Evolutionary conservation across 768 basidiomycete species (phyloP).

Genomic region (Dioszegia aurantiaca): DNA sequence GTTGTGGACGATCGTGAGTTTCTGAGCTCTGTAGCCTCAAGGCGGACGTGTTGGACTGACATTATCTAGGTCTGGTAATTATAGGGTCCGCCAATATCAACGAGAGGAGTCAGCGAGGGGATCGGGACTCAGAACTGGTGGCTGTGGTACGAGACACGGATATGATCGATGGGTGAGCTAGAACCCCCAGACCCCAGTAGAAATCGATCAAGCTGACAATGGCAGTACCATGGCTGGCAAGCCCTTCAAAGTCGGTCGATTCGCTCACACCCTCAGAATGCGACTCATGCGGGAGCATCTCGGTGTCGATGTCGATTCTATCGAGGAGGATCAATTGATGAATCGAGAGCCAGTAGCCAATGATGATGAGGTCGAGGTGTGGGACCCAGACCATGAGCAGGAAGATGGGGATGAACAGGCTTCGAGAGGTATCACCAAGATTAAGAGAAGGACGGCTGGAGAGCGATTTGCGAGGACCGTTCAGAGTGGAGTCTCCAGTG

Average conservation of each 20-base stretch:
- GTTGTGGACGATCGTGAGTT: slow-evolving; percentile 81
- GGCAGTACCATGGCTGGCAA: slow-evolving; percentile 84
- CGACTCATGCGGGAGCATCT: slow-evolving; percentile 96
- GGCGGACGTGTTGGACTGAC: not conserved
- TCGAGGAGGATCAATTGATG: slow-evolving; percentile 73
- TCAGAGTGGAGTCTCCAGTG: slow-evolving; percentile 33
- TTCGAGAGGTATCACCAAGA: slow-evolving; percentile 38
- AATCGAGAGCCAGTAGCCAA: slow-evolving; percentile 58
- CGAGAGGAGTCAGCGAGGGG: slow-evolving; percentile 90
- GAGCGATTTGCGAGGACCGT: slow-evolving; percentile 45
- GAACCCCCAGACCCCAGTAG: not conserved
- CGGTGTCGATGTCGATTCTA: slow-evolving; percentile 86
- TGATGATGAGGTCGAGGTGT: slow-evolving; percentile 60
- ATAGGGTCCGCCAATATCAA: slow-evolving; percentile 86
- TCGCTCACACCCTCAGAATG: slow-evolving; percentile 88
- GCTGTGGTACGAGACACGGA: slow-evolving; percentile 93
- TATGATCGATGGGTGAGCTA: slow-evolving; percentile 79
- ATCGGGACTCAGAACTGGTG: slow-evolving; percentile 93
- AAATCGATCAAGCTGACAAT: slow-evolving; percentile 8
- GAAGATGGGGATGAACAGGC: slow-evolving; percentile 33
- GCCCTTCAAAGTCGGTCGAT: slow-evolving; percentile 93
- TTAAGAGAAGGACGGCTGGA: slow-evolving; percentile 43
- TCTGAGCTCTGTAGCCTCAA: not conserved
- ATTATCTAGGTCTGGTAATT: slow-evolving; percentile 38
- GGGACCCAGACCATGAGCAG: slow-evolving; percentile 75